Evolutionary conservation across 495 filamentous ascomycete species (phyloP), one percentile per base, ranked within the genome.

Genomic region (Penicillium steckii): DNA sequence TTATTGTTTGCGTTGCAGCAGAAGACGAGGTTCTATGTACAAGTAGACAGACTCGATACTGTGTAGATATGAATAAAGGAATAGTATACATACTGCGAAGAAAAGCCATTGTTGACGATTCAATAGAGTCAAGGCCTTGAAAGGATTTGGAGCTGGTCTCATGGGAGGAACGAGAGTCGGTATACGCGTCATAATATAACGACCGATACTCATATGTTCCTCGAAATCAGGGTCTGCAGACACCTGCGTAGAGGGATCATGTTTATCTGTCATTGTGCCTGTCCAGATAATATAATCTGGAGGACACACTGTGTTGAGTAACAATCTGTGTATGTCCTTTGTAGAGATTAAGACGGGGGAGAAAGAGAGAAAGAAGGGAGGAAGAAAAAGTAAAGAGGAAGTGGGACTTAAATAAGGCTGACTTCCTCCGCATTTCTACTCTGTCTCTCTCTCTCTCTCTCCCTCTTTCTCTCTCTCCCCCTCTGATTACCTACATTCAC

Each of bases 21-120:
- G 15, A 5, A 7, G 12, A 5, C n/a, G 33, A 37, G 33, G 26
- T 27, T 27, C n/a, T n/a, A n/a, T n/a, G n/a, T n/a, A n/a, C n/a
- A n/a, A n/a, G n/a, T n/a, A n/a, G n/a, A n/a, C n/a, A n/a, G n/a
- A n/a, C n/a, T n/a, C n/a, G n/a, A n/a, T n/a, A n/a, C n/a, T n/a
- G n/a, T n/a, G n/a, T n/a, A n/a, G n/a, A 13, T 23, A 18, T 45
- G 43, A 13, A n/a, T 17, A n/a, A n/a, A n/a, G n/a, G n/a, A n/a
- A n/a, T n/a, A n/a, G n/a, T n/a, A n/a, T 67, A 53, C 70, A 57
- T 57, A 84, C 82, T 26, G 78, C 62, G 69, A 95, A 95, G 68
- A 93, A 93, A 18, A 91, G 75, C 91, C 91, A 96, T 72, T 96
- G 88, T 35, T 83, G 84, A 29, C 67, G 62, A 56, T 78, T 93